These are phyloP conservation scores for Mucor lusitanicus DNA, from an alignment of 371 early-diverging fungal genomes.

Conservation along the genomic window DNA sequence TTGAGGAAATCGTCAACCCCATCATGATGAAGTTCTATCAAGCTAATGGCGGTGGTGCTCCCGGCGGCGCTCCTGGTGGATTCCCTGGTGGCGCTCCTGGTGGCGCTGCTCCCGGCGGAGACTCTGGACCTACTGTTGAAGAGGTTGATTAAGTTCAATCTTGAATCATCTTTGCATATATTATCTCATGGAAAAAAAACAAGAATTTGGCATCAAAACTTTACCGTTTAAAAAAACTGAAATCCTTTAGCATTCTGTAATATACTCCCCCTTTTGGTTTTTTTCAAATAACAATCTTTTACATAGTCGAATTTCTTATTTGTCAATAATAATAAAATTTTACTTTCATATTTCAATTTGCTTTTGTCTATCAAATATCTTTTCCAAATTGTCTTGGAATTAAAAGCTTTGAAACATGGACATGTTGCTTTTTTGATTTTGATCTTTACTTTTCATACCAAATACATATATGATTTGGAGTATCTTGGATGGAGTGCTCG, in stretches of 20 bases:
- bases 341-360: background rate
- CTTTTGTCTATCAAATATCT: background rate
- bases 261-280: background rate
- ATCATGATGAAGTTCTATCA: conserved; percentile 81
- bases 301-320: background rate
- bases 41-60: conserved; percentile 56
- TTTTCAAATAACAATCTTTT: background rate
- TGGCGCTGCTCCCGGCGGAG: conserved; percentile 71
- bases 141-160: conserved; percentile 45
- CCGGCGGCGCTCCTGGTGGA: conserved; percentile 64
- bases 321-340: background rate
- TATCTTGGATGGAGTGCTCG: too few species aligned
- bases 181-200: background rate
- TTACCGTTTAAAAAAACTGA: background rate
- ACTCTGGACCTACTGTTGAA: conserved; percentile 46
- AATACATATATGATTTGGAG: too few species aligned
- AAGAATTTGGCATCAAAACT: background rate
- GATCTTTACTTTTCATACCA: too few species aligned
- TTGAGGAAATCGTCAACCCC: conserved; percentile 86
- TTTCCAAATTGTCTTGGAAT: background rate
- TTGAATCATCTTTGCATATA: background rate
- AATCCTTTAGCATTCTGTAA: background rate
- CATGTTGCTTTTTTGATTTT: too few species aligned
- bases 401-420: too few species aligned
- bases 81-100: conserved; percentile 78